Evolutionary conservation across 192 early-diverging fungal genomes (phyloP), one percentile per base, ranked within the genome.

Genomic region (Entomortierella beljakovae): DNA sequence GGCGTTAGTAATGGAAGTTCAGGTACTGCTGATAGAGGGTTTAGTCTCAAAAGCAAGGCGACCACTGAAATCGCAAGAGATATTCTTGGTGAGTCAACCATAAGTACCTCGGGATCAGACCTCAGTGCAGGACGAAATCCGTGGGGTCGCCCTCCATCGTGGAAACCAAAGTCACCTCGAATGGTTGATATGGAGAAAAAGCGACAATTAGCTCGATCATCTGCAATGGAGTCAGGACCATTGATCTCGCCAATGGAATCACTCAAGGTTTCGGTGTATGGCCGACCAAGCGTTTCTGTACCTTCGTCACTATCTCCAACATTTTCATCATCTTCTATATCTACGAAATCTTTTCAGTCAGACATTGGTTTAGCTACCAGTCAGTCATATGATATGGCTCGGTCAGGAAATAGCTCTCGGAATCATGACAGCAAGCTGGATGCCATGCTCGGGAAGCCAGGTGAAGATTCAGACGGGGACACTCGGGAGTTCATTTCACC

Each of bases 71-170:
- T 15, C 18, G 22, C 58, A 10, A 61, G 6, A 28, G 16, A 6
- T 25, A 28, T 18, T 42, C 37, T 22, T 15, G 46, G 26, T 22
- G 29, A 43, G 59, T 34, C 53, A 16, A 56, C 34, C 26, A 5
- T 34, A 20, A 28, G 3, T 15, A 34, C 40, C 31, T 10, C 66
- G 18, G 26, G n/a, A 0, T 11, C 18, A 2, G 61, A 54, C 42
- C 7, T 50, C 3, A 65, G 37, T 1, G 28, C 57, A 11, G 54
- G 43, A 29, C 66, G 54, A 11, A 70, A 69, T 5, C 75, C 68
- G 15, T 79, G 75, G 75, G 75, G 75, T n/a, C 34, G 75, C 16
- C 75, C 75, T 22, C 75, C 75, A 2, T 79, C 75, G 1, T 79
- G 75, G 75, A 77, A 68, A 50, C 75, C 75, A 22, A 64, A 61